These are phyloP conservation scores for Mycena metata DNA, from an alignment of 768 basidiomycete species.

Conservation along the genomic window DNA sequence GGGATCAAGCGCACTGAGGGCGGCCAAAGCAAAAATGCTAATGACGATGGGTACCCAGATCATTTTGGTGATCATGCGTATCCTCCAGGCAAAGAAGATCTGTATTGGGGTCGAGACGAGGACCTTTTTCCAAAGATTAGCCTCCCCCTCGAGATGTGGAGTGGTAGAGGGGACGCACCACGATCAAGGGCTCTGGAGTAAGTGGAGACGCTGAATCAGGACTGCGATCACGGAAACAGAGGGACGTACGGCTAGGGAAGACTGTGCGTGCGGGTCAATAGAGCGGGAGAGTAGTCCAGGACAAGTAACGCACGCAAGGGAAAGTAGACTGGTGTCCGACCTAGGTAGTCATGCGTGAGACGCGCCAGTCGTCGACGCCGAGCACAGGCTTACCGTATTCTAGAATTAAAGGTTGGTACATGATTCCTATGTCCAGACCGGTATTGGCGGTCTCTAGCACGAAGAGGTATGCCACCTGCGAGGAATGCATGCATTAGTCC, in stretches of 20 bases:
- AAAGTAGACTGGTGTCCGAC: constrained; percentile 15
- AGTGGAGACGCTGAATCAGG: background rate
- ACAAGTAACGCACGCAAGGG: constrained; percentile 43
- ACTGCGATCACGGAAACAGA: background rate
- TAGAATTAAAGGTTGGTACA: constrained; percentile 57
- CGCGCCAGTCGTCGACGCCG: background rate
- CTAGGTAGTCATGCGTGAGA: background rate
- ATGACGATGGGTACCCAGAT: constrained; percentile 46
- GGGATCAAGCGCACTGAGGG: constrained; percentile 45
- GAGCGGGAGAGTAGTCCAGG: background rate
- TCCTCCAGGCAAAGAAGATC: constrained; percentile 58
- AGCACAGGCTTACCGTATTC: constrained; percentile 47
- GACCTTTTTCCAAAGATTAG: constrained; percentile 42
- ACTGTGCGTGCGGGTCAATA: background rate
- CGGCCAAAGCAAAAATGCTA: constrained; percentile 43
- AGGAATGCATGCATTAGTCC: background rate
- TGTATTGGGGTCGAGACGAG: constrained; percentile 57
- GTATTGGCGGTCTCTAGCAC: constrained; percentile 55
- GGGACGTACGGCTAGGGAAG: background rate
- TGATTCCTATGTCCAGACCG: constrained; percentile 50
- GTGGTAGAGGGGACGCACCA: constrained; percentile 41
- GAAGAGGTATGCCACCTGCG: constrained; percentile 20
- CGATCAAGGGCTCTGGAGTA: constrained; percentile 49
- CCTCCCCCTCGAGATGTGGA: background rate
- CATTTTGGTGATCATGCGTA: constrained; percentile 49